Percentiles rank a stretch among this genome's conserved stretches.
phyloP scores from a whole-genome alignment of 164 flowering plant species.

The Vitis rotundifolia region DNA sequence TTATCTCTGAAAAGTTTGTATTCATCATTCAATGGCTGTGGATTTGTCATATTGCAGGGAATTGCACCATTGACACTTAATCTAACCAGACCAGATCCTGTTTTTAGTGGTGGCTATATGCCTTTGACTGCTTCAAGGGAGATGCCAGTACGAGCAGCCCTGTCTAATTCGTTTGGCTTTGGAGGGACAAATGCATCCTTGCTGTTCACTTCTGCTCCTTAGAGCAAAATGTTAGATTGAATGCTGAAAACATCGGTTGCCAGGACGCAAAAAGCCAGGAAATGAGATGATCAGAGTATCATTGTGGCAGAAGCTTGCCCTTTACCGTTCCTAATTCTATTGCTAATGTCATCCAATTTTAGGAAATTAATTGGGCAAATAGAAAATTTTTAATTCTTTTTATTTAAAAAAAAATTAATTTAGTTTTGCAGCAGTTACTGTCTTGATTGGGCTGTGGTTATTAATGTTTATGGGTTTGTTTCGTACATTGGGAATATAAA shows the following conservation, averaged over 20 bases:
- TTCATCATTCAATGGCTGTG: neutral
- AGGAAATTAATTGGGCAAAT: no score
- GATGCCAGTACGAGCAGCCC: conserved; percentile 69
- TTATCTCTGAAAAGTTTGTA: neutral
- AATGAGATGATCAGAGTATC: no score
- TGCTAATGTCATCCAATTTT: no score
- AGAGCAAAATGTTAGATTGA: neutral
- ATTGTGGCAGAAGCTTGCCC: no score
- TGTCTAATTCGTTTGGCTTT: conserved; percentile 97
- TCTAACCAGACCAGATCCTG: conserved; percentile 75
- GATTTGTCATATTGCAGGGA: conserved; percentile 54
- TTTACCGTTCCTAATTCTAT: no score
- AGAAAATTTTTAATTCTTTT: no score
- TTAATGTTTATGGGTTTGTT: no score
- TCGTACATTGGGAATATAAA: no score
- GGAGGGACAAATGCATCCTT: conserved; percentile 97
- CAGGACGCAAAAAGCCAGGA: no score
- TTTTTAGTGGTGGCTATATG: conserved; percentile 62
- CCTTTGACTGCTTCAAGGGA: conserved; percentile 68
- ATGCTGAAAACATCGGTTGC: neutral
- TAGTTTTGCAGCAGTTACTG: no score
- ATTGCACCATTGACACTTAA: conserved; percentile 84
- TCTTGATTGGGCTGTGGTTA: no score
- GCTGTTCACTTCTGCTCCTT: conserved; percentile 50
- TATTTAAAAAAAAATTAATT: no score